Evolutionary conservation across 495 filamentous ascomycete genomes (phyloP).

Genomic region (Xylaria castorea): DNA sequence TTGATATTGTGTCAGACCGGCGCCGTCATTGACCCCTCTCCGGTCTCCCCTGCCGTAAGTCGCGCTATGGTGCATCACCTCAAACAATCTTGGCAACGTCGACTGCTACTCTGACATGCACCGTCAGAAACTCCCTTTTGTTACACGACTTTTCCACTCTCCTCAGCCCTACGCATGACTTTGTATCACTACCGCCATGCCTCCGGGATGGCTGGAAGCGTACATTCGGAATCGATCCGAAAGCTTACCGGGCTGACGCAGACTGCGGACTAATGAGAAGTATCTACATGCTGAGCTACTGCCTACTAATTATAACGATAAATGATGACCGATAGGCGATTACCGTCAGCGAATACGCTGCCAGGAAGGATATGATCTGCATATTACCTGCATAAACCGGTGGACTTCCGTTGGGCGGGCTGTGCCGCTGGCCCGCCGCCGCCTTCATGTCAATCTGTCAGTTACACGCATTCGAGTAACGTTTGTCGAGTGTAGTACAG

Average conservation of each 20-base stretch:
- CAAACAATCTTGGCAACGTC: constrained; percentile 23
- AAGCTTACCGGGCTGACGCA: constrained; percentile 13
- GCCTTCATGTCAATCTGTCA: not conserved
- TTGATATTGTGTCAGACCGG: constrained; percentile 20
- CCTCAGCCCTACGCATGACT: constrained; percentile 42
- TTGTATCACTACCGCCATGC: constrained; percentile 23
- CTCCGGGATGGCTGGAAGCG: constrained; percentile 7
- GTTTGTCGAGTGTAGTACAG: not conserved
- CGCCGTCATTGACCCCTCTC: constrained; percentile 22
- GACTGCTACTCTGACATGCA: constrained; percentile 39
- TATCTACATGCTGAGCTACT: not conserved
- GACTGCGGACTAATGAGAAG: constrained; percentile 18
- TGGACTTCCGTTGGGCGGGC: not conserved
- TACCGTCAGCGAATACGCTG: not conserved
- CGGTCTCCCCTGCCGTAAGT: not conserved
- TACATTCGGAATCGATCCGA: constrained; percentile 18
- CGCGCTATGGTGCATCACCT: not conserved
- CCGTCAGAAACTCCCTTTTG: constrained; percentile 31
- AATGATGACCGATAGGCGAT: constrained; percentile 9
- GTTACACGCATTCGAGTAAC: constrained; percentile 1
- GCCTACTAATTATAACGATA: constrained; percentile 3
- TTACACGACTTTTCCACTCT: constrained; percentile 43
- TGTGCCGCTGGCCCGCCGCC: constrained; percentile 3
- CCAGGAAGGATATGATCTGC: constrained; percentile 19
- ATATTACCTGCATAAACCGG: constrained; percentile 14